phyloP scores from a whole-genome alignment of 495 filamentous ascomycete genomes.

The Tuber melanosporum region DNA sequence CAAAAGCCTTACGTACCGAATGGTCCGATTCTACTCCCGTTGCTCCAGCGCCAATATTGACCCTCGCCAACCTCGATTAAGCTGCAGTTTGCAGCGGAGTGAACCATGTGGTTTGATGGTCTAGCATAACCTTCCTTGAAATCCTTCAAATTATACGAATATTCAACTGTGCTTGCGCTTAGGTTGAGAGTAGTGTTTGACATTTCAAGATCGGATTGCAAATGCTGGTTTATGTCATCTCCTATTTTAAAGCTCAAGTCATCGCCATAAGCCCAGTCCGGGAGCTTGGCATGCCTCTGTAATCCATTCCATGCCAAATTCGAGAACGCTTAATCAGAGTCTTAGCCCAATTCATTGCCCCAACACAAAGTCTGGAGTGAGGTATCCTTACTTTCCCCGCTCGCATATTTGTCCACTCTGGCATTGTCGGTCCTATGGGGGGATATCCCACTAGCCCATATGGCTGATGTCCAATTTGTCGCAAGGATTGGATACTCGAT shows the following conservation, averaged over 20 bases:
- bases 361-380: not conserved
- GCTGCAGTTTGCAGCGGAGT: not conserved
- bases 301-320: not conserved
- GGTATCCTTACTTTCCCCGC: not conserved
- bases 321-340: not conserved
- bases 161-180: not conserved
- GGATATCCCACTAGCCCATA: not conserved
- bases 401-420: not conserved
- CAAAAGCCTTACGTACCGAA: not conserved
- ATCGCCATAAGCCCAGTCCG: not conserved
- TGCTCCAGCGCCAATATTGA: not conserved
- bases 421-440: rapidly evolving
- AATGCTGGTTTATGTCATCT: not conserved
- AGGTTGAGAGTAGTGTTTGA: not conserved
- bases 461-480: not conserved
- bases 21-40: not conserved
- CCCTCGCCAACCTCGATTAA: not conserved
- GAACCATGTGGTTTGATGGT: not conserved
- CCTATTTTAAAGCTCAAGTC: not conserved
- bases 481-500: not conserved
- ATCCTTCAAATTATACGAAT: not conserved
- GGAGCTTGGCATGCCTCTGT: not conserved
- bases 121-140: not conserved
- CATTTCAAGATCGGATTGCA: not conserved
- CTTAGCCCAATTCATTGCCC: not conserved